Base-by-base conservation (phyloP, 257 asterid genomes). In the Jacaranda mimosifolia region DNA sequence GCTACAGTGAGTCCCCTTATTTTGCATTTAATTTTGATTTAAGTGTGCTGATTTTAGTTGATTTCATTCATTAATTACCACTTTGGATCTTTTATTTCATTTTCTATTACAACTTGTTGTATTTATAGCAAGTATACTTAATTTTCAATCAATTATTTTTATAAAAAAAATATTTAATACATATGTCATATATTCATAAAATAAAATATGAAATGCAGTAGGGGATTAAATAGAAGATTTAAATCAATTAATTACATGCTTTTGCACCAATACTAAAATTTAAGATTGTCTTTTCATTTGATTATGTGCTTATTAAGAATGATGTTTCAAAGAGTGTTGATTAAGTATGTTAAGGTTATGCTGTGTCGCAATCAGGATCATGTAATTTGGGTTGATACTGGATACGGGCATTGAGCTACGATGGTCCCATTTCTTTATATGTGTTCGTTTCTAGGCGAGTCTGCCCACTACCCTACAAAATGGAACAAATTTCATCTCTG, bases 1-100 rank as follows among this genome's bases (percentile, higher is more conserved):
- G 94, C 78, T 70, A 79, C 87, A 88, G 97, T 94, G 82, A 92
- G 96, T 88, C 62, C 43, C 32, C 77, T 68, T 62, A 14, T 10
- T 18, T 74, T 63, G 77, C 68, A 26, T 64, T 68, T 65, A 53
- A 46, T 2, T 26, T 56, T 12, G 7, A 62, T 76, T 5, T 58
- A 1, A 52, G 11, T 38, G 18, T 35, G 35, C 9, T 52, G 65
- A 32, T 5, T 39, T 51, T 26, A 55, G 49, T 11, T 62, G 7
- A 15, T 49, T 45, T 48, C 17, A 4, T 49, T 35, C 4, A 18
- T 55, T 4, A 40, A 26, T 26, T 26, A 26, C 32, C n/a, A n/a
- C n/a, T n/a, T n/a, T n/a, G n/a, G n/a, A n/a, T n/a, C n/a, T n/a
- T n/a, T n/a, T n/a, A n/a, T n/a, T n/a, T n/a, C n/a, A n/a, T n/a